Conservation (phyloP, 257 asterid genomes). For the Penstemon newberryi region DNA sequence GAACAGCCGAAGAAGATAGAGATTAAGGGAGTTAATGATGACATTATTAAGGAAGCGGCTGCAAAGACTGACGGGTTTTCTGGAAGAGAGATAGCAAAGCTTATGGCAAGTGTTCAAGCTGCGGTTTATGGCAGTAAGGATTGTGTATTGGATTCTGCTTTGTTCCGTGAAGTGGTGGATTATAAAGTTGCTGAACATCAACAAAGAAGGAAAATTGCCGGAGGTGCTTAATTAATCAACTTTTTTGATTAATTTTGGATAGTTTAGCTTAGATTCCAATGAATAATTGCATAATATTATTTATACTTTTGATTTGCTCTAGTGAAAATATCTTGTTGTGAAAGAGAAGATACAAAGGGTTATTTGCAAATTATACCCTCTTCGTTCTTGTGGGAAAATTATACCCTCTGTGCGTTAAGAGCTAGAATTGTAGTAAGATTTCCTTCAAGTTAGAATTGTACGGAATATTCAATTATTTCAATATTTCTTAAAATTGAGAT, state of each 20-base stretch:
- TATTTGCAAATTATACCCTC: no score
- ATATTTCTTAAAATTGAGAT: no score
- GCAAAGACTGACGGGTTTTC: constrained; percentile 75
- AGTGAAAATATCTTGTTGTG: background rate
- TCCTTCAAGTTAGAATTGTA: no score
- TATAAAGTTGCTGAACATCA: constrained; percentile 92
- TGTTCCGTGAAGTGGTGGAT: constrained; percentile 80
- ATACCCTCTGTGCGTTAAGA: no score
- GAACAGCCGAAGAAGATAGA: constrained; percentile 71
- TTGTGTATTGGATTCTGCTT: constrained; percentile 68
- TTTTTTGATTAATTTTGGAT: constrained; percentile 28
- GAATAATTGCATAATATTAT: background rate
- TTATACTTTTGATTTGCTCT: background rate
- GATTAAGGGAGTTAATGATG: constrained; percentile 69
- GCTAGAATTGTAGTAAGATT: no score
- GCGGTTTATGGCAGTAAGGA: constrained; percentile 86
- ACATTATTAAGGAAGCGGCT: constrained; percentile 82
- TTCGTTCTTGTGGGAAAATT: no score
- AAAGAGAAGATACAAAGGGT: no score
- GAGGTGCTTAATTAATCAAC: constrained; percentile 1
- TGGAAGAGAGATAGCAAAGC: constrained; percentile 91
- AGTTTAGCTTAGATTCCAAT: constrained; percentile 1
- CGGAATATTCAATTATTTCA: no score
- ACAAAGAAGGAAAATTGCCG: constrained; percentile 71
- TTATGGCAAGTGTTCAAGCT: constrained; percentile 95